phyloP scores from a whole-genome alignment of 345 rosid genomes.

The Streptanthus diversifolius region DNA sequence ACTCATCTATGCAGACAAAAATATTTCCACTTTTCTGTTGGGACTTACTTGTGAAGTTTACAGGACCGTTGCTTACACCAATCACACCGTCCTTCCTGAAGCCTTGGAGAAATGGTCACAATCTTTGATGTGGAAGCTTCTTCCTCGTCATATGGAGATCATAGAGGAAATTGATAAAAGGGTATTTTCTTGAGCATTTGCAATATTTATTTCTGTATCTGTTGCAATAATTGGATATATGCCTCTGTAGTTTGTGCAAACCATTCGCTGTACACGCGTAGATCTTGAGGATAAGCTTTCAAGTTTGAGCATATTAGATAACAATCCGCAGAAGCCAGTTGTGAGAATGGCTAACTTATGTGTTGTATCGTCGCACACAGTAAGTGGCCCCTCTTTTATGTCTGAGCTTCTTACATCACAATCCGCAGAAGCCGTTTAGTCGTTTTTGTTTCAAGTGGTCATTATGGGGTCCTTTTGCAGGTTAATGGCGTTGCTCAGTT shows the following conservation, averaged over 20 bases:
- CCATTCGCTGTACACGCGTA: constrained; percentile 45
- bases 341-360: constrained; percentile 98
- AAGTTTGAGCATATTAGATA: constrained; percentile 72
- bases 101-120: constrained; percentile 99
- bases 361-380: constrained; percentile 84
- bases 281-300: constrained; percentile 84
- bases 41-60: constrained; percentile 18
- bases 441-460: constrained; percentile 10
- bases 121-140: constrained; percentile 88
- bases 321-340: constrained; percentile 83
- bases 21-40: neutral
- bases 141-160: constrained; percentile 99
- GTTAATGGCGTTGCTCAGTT: constrained; percentile 98
- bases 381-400: constrained; percentile 35
- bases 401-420: neutral
- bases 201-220: constrained; percentile 1
- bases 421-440: neutral
- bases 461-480: constrained; percentile 40
- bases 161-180: constrained; percentile 88
- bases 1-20: neutral
- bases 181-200: constrained; percentile 41
- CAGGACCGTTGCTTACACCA: constrained; percentile 93
- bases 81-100: constrained; percentile 99
- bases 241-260: constrained; percentile 61
- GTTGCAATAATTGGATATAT: constrained; percentile 9